Percentiles rank a stretch among this genome's conserved stretches.
Conservation (phyloP, 2,329 filamentous ascomycete species). For the Sclerotinia sclerotiorum region DNA sequence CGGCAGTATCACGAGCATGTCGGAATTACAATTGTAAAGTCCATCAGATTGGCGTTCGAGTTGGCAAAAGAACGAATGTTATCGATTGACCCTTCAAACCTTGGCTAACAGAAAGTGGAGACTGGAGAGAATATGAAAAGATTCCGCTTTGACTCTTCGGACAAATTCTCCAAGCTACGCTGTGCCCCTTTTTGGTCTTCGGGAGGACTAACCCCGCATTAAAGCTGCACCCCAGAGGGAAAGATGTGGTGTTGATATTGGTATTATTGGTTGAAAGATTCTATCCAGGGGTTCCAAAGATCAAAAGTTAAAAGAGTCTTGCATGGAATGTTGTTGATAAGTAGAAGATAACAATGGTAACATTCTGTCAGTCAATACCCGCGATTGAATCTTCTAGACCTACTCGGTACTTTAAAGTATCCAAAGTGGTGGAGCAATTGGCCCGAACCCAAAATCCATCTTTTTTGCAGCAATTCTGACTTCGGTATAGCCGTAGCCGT, state of each 20-base stretch:
- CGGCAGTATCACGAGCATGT: not conserved
- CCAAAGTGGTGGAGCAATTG: not conserved
- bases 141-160: conserved; percentile 15
- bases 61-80: not conserved
- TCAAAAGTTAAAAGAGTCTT: not conserved
- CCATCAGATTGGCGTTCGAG: not conserved
- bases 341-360: not conserved
- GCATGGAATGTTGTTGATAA: not conserved
- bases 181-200: not conserved
- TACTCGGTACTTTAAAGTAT: not conserved
- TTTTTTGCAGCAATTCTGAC: not conserved
- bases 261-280: not conserved
- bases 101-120: not conserved
- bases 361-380: not conserved
- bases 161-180: conserved; percentile 3
- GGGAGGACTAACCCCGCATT: not conserved
- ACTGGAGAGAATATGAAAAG: not conserved
- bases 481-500: not conserved
- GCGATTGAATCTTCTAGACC: not conserved
- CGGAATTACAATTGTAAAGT: not conserved
- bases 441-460: not conserved
- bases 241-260: not conserved
- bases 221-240: conserved; percentile 10
- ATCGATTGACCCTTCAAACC: conserved; percentile 11
- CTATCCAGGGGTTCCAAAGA: not conserved